Conservation (phyloP, 1,284 basidiomycete genomes). For the Austroboletus rostrupii region DNA sequence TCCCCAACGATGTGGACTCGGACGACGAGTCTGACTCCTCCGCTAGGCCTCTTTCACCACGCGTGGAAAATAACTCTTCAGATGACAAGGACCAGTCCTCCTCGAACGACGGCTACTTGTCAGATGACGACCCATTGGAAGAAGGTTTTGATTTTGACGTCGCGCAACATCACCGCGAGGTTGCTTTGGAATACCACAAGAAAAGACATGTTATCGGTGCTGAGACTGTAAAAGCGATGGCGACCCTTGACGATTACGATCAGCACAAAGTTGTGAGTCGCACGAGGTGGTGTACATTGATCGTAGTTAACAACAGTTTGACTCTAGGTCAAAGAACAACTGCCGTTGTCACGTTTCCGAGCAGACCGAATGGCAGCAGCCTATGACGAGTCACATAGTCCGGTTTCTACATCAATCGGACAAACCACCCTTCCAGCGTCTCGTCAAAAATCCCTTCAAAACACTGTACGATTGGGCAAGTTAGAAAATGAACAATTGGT, state of each 20-base stretch:
- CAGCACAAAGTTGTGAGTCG: slow-evolving; percentile 45
- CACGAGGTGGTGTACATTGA: not conserved
- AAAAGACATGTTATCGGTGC: slow-evolving; percentile 55
- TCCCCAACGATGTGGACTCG: slow-evolving; percentile 35
- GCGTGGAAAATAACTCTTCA: slow-evolving; percentile 9
- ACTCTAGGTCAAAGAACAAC: slow-evolving; percentile 34
- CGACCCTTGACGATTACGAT: slow-evolving; percentile 40
- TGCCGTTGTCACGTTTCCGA: slow-evolving; percentile 60
- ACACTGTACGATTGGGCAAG: slow-evolving; percentile 59
- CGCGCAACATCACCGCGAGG: slow-evolving; percentile 65
- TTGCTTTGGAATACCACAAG: slow-evolving; percentile 66
- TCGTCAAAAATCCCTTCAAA: slow-evolving; percentile 48
- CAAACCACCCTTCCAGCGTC: slow-evolving; percentile 49
- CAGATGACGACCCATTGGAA: slow-evolving; percentile 34
- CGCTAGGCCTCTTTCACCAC: slow-evolving; percentile 26
- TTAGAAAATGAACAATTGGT: slow-evolving; percentile 53
- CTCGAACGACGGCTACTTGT: slow-evolving; percentile 22
- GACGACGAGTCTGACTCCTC: slow-evolving; percentile 46
- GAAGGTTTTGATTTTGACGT: slow-evolving; percentile 55
- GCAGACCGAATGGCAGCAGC: slow-evolving; percentile 47
- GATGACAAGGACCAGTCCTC: slow-evolving; percentile 11
- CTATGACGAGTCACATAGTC: slow-evolving; percentile 36
- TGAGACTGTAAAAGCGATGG: slow-evolving; percentile 45
- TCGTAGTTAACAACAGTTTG: not conserved
- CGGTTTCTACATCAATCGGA: slow-evolving; percentile 40